These are phyloP conservation scores for Myxozyma kluyveri DNA, from an alignment of 805 yeast genomes.

Conservation along the genomic window DNA sequence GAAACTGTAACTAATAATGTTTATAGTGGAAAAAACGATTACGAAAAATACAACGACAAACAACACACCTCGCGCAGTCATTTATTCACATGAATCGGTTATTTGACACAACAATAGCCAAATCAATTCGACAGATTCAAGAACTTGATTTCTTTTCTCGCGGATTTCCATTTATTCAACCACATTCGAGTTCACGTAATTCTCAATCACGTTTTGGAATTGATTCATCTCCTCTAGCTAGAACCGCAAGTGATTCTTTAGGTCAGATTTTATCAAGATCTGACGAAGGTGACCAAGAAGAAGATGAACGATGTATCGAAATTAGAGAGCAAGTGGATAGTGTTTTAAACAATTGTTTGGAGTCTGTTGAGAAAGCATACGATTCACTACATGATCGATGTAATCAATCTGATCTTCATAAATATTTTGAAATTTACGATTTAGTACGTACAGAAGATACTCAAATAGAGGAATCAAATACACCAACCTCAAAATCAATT, in stretches of 20 bases:
- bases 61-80: conserved; percentile 15
- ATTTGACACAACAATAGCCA: conserved; percentile 24
- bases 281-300: not conserved
- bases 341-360: conserved; percentile 21
- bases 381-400: conserved; percentile 17
- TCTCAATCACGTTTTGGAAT: not conserved
- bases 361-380: conserved; percentile 15
- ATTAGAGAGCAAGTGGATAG: conserved; percentile 21
- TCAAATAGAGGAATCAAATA: not conserved
- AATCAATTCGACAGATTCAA: conserved; percentile 28
- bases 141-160: conserved; percentile 30
- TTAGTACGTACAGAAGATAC: conserved; percentile 1
- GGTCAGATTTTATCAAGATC: not conserved
- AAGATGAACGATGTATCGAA: conserved; percentile 15
- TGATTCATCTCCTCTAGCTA: not conserved
- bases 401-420: conserved; percentile 16
- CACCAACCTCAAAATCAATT: conserved; percentile 4
- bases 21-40: conserved; percentile 26
- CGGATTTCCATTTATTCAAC: conserved; percentile 7
- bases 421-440: conserved; percentile 29
- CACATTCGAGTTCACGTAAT: too few relatives aligned
- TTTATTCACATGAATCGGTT: conserved; percentile 26
- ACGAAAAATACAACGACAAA: conserved; percentile 20
- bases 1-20: not conserved
- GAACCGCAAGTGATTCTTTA: not conserved